Evolutionary conservation across 768 basidiomycete species (phyloP).

Genomic region (Cystobasidium ongulense): DNA sequence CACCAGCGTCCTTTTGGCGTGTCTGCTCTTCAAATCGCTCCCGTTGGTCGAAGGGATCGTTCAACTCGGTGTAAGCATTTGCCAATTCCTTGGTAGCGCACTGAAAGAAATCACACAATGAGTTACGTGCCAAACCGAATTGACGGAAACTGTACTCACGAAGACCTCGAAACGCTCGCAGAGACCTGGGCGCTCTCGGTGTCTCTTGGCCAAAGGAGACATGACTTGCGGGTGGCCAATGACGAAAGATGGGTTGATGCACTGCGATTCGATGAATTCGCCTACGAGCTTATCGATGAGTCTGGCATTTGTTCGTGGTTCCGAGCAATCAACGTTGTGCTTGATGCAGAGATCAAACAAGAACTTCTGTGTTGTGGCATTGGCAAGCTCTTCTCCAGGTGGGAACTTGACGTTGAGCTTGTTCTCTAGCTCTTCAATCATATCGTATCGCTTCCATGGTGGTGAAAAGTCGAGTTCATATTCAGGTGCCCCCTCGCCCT

Average conservation of each 20-base stretch:
- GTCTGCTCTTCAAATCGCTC: conserved; percentile 87
- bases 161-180: conserved; percentile 99
- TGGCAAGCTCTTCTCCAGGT: conserved; percentile 78
- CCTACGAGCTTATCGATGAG: conserved; percentile 98
- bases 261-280: conserved; percentile 93
- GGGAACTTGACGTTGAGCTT: conserved; percentile 89
- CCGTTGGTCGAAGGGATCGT: conserved; percentile 95
- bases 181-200: conserved; percentile 88
- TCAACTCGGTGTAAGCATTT: conserved; percentile 98
- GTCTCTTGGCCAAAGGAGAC: conserved; percentile 98
- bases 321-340: conserved; percentile 93
- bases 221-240: conserved; percentile 99
- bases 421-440: conserved; percentile 93
- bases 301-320: conserved; percentile 88
- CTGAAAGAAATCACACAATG: neutral
- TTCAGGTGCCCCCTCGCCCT: conserved; percentile 56
- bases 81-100: conserved; percentile 36
- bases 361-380: conserved; percentile 78
- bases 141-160: conserved; percentile 95
- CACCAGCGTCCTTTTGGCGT: conserved; percentile 89
- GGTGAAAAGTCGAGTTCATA: conserved; percentile 76
- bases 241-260: conserved; percentile 93
- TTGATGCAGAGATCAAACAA: conserved; percentile 73
- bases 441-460: conserved; percentile 98
- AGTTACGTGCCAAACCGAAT: conserved; percentile 41